Evolutionary conservation across 768 basidiomycete species (phyloP).

Genomic region (Hebeloma cylindrosporum): DNA sequence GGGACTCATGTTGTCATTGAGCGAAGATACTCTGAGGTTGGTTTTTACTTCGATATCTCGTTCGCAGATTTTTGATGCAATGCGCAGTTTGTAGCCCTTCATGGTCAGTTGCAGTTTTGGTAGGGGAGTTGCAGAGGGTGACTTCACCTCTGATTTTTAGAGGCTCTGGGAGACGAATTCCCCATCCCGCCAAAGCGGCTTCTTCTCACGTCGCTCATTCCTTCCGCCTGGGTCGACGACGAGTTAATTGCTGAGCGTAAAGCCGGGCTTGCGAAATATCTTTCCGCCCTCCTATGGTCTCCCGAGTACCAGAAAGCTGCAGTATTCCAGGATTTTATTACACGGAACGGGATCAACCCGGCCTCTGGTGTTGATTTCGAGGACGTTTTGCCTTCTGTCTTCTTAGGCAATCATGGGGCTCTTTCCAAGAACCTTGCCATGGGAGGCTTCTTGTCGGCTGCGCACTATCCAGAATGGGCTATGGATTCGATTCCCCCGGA

Average conservation of each 20-base stretch:
- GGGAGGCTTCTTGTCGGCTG: conserved; percentile 37
- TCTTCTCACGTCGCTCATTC: conserved; percentile 41
- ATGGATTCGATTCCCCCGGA: conserved; percentile 50
- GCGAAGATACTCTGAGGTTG: conserved; percentile 44
- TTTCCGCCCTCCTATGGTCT: conserved; percentile 34
- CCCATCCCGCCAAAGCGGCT: conserved; percentile 47
- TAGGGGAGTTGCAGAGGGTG: background rate
- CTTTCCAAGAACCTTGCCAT: background rate
- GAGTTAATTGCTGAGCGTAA: conserved; percentile 48
- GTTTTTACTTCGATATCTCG: conserved; percentile 2
- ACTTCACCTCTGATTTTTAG: conserved; percentile 11
- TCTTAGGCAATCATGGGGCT: conserved; percentile 32
- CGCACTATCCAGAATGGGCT: conserved; percentile 57
- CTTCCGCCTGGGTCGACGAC: conserved; percentile 51
- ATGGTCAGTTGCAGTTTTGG: conserved; percentile 20
- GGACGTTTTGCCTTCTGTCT: conserved; percentile 46
- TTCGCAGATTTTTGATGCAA: background rate
- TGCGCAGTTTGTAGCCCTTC: conserved; percentile 31
- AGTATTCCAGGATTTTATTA: conserved; percentile 36
- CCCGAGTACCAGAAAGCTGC: conserved; percentile 31
- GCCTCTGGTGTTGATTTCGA: conserved; percentile 33
- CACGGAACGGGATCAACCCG: conserved; percentile 13
- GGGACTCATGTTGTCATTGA: conserved; percentile 29
- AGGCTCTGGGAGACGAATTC: conserved; percentile 35
- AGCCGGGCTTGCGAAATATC: conserved; percentile 40